Evolutionary conservation across 179 eudicot genomes (phyloP).

Genomic region (Nepenthes alata): DNA sequence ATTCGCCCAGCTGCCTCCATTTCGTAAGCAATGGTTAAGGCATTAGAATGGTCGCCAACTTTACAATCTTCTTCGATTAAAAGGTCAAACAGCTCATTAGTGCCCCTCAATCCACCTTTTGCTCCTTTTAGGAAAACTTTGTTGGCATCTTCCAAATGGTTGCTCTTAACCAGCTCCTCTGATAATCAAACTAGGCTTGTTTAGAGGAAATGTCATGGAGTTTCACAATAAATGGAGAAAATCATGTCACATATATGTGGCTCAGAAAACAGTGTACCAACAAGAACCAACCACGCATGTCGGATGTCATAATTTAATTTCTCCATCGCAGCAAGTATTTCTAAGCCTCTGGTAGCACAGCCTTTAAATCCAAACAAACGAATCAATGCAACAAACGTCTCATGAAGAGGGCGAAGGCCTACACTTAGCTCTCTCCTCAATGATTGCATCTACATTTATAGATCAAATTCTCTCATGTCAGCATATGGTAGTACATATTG

Average conservation of each 20-base stretch:
- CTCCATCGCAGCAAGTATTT: constrained; percentile 96
- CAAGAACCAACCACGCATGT: constrained; percentile 92
- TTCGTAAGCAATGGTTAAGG: constrained; percentile 84
- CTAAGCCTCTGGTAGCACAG: constrained; percentile 67
- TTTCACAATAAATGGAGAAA: not conserved
- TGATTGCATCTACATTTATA: constrained; percentile 71
- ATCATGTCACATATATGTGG: not conserved
- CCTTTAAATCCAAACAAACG: constrained; percentile 86
- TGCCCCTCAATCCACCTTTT: constrained; percentile 76
- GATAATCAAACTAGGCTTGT: constrained; percentile 9
- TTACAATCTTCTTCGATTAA: constrained; percentile 84
- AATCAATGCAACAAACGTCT: constrained; percentile 75
- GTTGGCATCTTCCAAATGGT: constrained; percentile 78
- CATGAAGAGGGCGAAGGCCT: constrained; percentile 90
- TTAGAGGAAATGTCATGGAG: not conserved
- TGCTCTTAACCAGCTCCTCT: constrained; percentile 75
- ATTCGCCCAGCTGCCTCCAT: constrained; percentile 95
- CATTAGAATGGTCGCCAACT: constrained; percentile 92
- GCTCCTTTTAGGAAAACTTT: constrained; percentile 90
- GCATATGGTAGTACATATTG: not conserved
- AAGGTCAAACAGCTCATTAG: constrained; percentile 82
- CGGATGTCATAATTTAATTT: constrained; percentile 79
- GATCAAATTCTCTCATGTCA: not conserved
- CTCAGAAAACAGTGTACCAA: constrained; percentile 45
- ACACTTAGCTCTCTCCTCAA: constrained; percentile 77